These are phyloP conservation scores for Kwoniella mangroviensis DNA, from an alignment of 768 basidiomycete species.

Conservation along the genomic window DNA sequence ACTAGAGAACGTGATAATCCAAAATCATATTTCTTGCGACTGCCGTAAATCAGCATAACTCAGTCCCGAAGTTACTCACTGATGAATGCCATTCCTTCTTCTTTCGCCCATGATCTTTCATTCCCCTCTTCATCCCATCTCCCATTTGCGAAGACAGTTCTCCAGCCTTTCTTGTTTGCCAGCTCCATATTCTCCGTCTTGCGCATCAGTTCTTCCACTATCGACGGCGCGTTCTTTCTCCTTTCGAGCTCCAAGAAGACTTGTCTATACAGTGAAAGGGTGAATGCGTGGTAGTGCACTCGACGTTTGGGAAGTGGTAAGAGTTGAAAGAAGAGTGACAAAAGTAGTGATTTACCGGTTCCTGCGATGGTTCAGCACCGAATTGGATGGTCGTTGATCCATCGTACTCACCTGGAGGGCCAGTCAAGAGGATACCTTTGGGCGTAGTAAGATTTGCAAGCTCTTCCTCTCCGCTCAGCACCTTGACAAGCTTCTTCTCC, in stretches of 20 bases:
- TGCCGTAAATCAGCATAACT: not conserved
- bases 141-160: slow-evolving; percentile 55
- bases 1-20: slow-evolving; percentile 55
- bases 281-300: slow-evolving; percentile 67
- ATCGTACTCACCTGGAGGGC: slow-evolving; percentile 58
- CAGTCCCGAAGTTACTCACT: slow-evolving; percentile 36
- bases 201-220: slow-evolving; percentile 8
- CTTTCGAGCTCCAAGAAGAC: slow-evolving; percentile 64
- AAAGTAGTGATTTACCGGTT: slow-evolving; percentile 65
- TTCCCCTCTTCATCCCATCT: slow-evolving; percentile 51
- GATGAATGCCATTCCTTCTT: slow-evolving; percentile 57
- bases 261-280: slow-evolving; percentile 65
- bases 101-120: slow-evolving; percentile 46
- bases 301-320: slow-evolving; percentile 65
- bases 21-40: slow-evolving; percentile 56
- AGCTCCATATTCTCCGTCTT: slow-evolving; percentile 48
- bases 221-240: slow-evolving; percentile 25
- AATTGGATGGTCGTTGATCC: not conserved
- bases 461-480: slow-evolving; percentile 64
- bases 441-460: slow-evolving; percentile 64
- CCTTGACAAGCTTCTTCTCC: slow-evolving; percentile 58
- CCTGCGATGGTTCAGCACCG: slow-evolving; percentile 47
- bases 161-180: slow-evolving; percentile 46
- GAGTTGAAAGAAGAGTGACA: slow-evolving; percentile 66
- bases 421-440: slow-evolving; percentile 65